Base-by-base conservation (phyloP, 441 rosid species). In the Bocquillonia castaneifolia region DNA sequence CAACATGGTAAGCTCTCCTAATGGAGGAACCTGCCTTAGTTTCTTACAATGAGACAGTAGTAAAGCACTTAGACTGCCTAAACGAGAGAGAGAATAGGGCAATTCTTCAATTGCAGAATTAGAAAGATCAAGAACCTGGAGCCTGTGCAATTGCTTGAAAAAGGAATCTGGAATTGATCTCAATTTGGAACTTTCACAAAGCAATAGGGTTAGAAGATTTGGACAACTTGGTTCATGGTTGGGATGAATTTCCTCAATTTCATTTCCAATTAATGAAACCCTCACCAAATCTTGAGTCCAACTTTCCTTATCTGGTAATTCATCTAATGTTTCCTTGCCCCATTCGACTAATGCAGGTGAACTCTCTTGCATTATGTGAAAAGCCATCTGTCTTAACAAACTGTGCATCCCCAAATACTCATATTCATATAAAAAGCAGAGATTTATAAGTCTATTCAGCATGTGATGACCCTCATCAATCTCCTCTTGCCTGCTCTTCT, bases 41-140 rank as follows among this genome's bases (percentile, higher is more conserved):
- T 22, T 1, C 0, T 0, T 0, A 18, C 80, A 79, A 0, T 0
- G 0, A 1, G 2, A 1, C 5, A 70, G 69, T 20, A 67, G 1
- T 12, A 79, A 32, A 13, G 76, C 40, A 23, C 18, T 70, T 34
- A 76, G 77, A 47, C 53, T 76, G 3, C 1, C 39, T 67, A 76
- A 37, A 44, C 68, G 13, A 22, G 60, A 53, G 23, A 79, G 22
- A 1, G 75, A 79, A 51, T 51, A 12, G 0, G 75, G 77, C 64
- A 76, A 55, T 0, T 0, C 6, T n/a, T 31, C 1, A 22, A 76
- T 60, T 0, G 0, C 8, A 3, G 67, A 47, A 44, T 34, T 1
- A 9, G 56, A 63, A 29, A 63, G 56, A 63, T 63, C n/a, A 47
- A 63, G 67, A 63, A 63, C 29, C 56, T n/a, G 31, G 40, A 63